Percentiles rank a stretch among this genome's conserved stretches.
Evolutionary conservation across 768 basidiomycete species (phyloP).

Genomic region (Myochromella boudieri): DNA sequence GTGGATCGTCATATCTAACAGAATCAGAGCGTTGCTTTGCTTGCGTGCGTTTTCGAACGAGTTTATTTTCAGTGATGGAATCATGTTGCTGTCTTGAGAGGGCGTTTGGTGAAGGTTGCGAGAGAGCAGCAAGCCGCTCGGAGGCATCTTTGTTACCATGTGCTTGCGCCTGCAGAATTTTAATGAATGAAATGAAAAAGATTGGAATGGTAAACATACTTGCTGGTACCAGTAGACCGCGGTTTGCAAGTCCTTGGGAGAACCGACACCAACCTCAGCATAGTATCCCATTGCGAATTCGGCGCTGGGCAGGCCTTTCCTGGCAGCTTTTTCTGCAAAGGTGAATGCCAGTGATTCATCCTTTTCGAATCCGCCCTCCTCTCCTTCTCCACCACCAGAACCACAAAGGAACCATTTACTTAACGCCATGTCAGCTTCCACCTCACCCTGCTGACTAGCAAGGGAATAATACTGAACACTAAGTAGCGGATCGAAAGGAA

Average conservation of each 20-base stretch:
- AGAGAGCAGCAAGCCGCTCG: constrained; percentile 70
- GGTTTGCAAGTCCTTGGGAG: constrained; percentile 54
- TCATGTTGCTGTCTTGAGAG: constrained; percentile 84
- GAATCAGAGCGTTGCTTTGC: constrained; percentile 59
- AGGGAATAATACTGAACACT: constrained; percentile 89
- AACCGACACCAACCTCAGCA: constrained; percentile 88
- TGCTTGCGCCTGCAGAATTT: constrained; percentile 54
- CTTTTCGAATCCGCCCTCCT: constrained; percentile 69
- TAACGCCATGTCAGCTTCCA: constrained; percentile 95
- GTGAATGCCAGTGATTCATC: constrained; percentile 84
- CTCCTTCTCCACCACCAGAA: constrained; percentile 34
- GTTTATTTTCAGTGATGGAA: constrained; percentile 69
- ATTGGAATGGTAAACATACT: constrained; percentile 21
- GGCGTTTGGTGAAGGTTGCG: constrained; percentile 55
- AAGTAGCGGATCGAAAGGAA: constrained; percentile 84
- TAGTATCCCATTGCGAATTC: constrained; percentile 98
- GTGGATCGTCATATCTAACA: constrained; percentile 9
- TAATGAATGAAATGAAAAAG: background rate
- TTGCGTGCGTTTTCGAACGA: constrained; percentile 79
- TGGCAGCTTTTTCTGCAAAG: constrained; percentile 87
- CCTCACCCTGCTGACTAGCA: constrained; percentile 82
- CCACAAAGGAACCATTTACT: constrained; percentile 98
- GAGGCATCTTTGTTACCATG: constrained; percentile 82
- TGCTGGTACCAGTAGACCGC: constrained; percentile 80
- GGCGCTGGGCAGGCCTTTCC: constrained; percentile 73